Evolutionary conservation across 2,329 filamentous ascomycete genomes (phyloP).

Genomic region (Pseudocercospora musae): DNA sequence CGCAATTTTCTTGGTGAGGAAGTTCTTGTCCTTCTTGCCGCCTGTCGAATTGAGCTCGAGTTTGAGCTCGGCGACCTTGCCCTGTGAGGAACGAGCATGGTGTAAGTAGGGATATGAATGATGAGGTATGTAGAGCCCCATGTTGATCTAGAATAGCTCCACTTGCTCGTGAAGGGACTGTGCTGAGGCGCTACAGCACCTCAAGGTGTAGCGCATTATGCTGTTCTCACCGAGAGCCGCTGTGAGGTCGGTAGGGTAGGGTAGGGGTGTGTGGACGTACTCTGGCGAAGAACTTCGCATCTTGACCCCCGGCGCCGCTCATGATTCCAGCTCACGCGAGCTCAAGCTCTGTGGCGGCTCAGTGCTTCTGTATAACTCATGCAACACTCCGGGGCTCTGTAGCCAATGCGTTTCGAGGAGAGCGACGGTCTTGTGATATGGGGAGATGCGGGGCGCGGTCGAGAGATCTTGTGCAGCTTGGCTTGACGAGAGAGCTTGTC

Average conservation of each 20-base stretch:
- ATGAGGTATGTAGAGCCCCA: constrained; percentile 10
- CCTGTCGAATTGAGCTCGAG: constrained; percentile 74
- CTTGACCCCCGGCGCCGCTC: constrained; percentile 68
- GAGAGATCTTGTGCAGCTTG: not conserved
- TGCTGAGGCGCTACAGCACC: not conserved
- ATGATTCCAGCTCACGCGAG: constrained; percentile 41
- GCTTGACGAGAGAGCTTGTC: not conserved
- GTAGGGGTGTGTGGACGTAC: constrained; percentile 55
- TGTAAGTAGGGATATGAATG: constrained; percentile 12
- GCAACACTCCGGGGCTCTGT: constrained; percentile 8
- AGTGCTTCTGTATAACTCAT: constrained; percentile 6
- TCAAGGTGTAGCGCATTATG: not conserved
- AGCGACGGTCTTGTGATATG: constrained; percentile 8
- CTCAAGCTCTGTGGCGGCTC: constrained; percentile 3
- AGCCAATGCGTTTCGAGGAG: constrained; percentile 12
- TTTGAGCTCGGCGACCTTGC: constrained; percentile 96
- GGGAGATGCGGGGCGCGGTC: constrained; percentile 8
- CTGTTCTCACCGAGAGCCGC: not conserved
- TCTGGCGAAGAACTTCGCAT: constrained; percentile 98
- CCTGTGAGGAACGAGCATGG: constrained; percentile 57
- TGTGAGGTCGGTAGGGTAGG: not conserved
- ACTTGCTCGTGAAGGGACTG: not conserved
- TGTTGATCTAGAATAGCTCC: not conserved
- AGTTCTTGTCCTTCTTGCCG: constrained; percentile 97
- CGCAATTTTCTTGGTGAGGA: constrained; percentile 90